Conservation (phyloP, 192 early-diverging fungal genomes). For the Coemansia biformis region DNA sequence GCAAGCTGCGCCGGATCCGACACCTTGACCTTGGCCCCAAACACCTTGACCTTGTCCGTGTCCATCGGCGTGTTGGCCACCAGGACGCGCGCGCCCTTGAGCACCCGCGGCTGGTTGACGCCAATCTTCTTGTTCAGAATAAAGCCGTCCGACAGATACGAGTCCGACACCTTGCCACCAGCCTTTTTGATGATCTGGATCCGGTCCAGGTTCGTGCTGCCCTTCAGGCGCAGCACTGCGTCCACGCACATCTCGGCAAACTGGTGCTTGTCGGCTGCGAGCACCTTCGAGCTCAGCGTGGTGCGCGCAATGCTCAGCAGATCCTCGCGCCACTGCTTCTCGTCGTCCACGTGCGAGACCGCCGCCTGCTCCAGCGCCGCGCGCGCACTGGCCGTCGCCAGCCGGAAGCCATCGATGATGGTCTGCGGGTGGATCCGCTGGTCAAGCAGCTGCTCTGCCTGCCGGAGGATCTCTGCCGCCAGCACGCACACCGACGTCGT, state of each 20-base stretch:
- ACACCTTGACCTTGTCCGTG: slow-evolving; percentile 99
- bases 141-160: slow-evolving; percentile 94
- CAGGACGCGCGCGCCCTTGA: slow-evolving; percentile 94
- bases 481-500: too few relatives aligned
- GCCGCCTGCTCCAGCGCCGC: too few relatives aligned
- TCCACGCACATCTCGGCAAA: slow-evolving; percentile 94
- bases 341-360: too few relatives aligned
- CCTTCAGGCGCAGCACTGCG: slow-evolving; percentile 93
- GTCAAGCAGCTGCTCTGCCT: too few relatives aligned
- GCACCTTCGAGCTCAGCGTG: slow-evolving; percentile 93
- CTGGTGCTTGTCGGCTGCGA: slow-evolving; percentile 93
- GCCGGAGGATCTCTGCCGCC: too few relatives aligned
- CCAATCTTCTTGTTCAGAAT: slow-evolving; percentile 99
- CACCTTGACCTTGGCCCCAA: slow-evolving; percentile 94
- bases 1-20: slow-evolving; percentile 96
- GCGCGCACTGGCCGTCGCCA: too few relatives aligned
- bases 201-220: slow-evolving; percentile 93
- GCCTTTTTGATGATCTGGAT: slow-evolving; percentile 99
- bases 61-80: slow-evolving; percentile 99
- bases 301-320: too few relatives aligned
- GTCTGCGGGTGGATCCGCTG: too few relatives aligned
- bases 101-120: slow-evolving; percentile 93
- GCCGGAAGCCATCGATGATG: too few relatives aligned
- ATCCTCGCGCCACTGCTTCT: too few relatives aligned
- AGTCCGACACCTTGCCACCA: slow-evolving; percentile 90